Base-by-base conservation (phyloP, 768 basidiomycete genomes). In the Pulveroboletus sp. region DNA sequence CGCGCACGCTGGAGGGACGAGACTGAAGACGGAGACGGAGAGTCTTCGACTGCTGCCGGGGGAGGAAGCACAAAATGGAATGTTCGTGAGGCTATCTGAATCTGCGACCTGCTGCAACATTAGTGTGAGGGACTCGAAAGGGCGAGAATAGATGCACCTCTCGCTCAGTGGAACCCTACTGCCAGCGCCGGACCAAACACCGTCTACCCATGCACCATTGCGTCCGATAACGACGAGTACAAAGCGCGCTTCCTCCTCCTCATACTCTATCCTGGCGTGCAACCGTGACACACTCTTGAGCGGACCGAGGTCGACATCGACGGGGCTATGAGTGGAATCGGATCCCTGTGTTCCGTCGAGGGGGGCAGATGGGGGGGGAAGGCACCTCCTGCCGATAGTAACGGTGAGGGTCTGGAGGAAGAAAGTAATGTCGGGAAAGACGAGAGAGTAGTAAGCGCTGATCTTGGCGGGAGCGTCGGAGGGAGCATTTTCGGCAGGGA, bases 171-270 rank as follows among this genome's bases (percentile, higher is more conserved):
- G 80, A n/a, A 93, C 87, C 52, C 84, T 81, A 52, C 87, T 86
- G 14, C 94, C 92, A 56, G 89, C 85, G 10, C 86, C 88, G 43
- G 84, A 85, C 89, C 94, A 99, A n/a, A 89, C 83, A 28, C 93
- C 94, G 57, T 98, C 93, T 5, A 99, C 93, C 88, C 94, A 97
- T 15, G 93, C 93, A 11, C 96, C 96, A 61, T 99, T 98, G 51
- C 96, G 77, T n/a, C 96, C 96, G 33, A 91, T 78, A 33, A 99
- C 94, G 52, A 84, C 83, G 32, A 99, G 79, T 14, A 90, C 83
- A 65, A 94, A 96, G 46, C 86, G 82, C 54, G 89, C 89, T 54
- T 86, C 85, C 8, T 90, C 86, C 65, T 89, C 85, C 74, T 94
- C 91, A 63, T 90, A 96, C 67, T 90, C 91, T 59, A 98, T 93